phyloP scores from a whole-genome alignment of 2,329 filamentous ascomycete genomes.

The Chaetomiaceae sp. region DNA sequence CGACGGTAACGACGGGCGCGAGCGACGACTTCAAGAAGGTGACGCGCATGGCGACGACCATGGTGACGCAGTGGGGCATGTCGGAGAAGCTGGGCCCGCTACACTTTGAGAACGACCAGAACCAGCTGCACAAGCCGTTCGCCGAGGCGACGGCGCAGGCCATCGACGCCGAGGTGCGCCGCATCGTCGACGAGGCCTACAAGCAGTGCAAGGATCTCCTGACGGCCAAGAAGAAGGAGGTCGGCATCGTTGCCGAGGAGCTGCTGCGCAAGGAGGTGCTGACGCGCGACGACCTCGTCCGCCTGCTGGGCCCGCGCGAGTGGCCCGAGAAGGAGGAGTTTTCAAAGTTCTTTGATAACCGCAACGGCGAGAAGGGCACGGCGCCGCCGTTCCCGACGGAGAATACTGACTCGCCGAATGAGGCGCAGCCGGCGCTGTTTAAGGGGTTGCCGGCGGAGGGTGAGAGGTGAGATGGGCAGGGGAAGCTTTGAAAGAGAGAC shows the following conservation, averaged over 20 bases:
- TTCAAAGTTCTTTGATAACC: slow-evolving; percentile 81
- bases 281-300: slow-evolving; percentile 84
- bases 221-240: slow-evolving; percentile 77
- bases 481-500: not conserved
- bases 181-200: slow-evolving; percentile 90
- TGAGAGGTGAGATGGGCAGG: slow-evolving; percentile 8
- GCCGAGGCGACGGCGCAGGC: slow-evolving; percentile 88
- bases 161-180: slow-evolving; percentile 86
- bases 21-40: slow-evolving; percentile 99
- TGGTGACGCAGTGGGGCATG: slow-evolving; percentile 99
- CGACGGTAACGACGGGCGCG: slow-evolving; percentile 90
- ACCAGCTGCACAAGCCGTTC: slow-evolving; percentile 89
- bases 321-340: slow-evolving; percentile 87
- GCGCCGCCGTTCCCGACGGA: slow-evolving; percentile 52
- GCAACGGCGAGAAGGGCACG: slow-evolving; percentile 42
- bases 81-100: slow-evolving; percentile 88
- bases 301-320: slow-evolving; percentile 77
- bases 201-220: slow-evolving; percentile 82
- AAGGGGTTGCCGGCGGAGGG: slow-evolving; percentile 7
- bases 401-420: slow-evolving; percentile 38
- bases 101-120: slow-evolving; percentile 80
- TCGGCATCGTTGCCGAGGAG: slow-evolving; percentile 89
- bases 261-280: slow-evolving; percentile 88
- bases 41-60: slow-evolving; percentile 88
- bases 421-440: slow-evolving; percentile 23